These are phyloP conservation scores for Lentinula boryana DNA, from an alignment of 768 basidiomycete genomes.

Conservation along the genomic window DNA sequence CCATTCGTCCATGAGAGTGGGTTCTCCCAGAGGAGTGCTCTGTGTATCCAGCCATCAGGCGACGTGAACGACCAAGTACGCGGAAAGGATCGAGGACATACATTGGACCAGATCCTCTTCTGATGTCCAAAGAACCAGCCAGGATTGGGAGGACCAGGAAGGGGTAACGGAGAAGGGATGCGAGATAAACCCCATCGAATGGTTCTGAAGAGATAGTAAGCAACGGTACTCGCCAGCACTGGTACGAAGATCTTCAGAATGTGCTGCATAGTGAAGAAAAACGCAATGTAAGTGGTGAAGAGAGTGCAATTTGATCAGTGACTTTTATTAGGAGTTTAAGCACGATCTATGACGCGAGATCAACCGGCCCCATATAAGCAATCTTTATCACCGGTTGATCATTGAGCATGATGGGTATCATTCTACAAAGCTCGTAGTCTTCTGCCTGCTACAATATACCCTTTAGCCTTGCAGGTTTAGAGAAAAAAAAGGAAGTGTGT, in stretches of 20 bases:
- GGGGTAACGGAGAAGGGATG: background rate
- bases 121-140: background rate
- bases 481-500: too few relatives aligned
- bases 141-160: background rate
- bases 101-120: background rate
- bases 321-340: too few relatives aligned
- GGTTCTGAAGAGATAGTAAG: background rate
- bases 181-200: background rate
- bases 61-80: background rate
- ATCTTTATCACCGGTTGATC: too few relatives aligned
- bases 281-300: too few relatives aligned
- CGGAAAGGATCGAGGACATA: background rate
- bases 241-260: background rate
- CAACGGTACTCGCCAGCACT: background rate
- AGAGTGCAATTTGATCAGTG: too few relatives aligned
- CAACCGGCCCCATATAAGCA: too few relatives aligned
- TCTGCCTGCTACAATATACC: too few relatives aligned
- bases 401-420: too few relatives aligned
- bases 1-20: background rate
- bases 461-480: too few relatives aligned
- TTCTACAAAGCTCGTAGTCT: too few relatives aligned
- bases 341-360: too few relatives aligned
- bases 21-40: background rate
- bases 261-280: background rate
- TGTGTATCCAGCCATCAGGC: background rate